Evolutionary conservation across 768 basidiomycete genomes (phyloP).

Genomic region (Neoboletus magnificus): DNA sequence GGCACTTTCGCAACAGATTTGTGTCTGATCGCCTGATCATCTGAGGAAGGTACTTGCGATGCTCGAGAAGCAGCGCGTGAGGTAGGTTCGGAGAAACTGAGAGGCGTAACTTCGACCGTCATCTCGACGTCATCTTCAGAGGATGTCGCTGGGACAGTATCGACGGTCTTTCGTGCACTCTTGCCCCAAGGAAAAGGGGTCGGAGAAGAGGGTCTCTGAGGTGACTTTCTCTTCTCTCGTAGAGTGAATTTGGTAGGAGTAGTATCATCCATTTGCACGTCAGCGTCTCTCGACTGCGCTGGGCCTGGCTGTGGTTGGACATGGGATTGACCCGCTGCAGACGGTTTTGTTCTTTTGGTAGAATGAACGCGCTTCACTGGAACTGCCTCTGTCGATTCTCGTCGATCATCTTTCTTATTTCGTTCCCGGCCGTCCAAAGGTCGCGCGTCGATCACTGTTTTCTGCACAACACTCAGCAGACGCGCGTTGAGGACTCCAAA

Average conservation of each 20-base stretch:
- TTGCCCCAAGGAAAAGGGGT: not conserved
- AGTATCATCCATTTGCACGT: constrained; percentile 6
- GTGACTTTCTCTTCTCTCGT: not conserved
- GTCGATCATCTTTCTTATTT: not conserved
- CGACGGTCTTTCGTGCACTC: not conserved
- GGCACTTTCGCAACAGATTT: not conserved
- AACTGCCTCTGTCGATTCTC: not conserved
- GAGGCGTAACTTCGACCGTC: constrained; percentile 3
- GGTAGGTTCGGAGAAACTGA: not conserved
- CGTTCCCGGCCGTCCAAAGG: not conserved
- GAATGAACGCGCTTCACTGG: not conserved
- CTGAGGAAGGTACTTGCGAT: not conserved
- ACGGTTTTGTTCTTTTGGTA: not conserved
- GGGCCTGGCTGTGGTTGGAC: not conserved
- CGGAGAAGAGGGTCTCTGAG: not conserved
- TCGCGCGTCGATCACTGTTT: not conserved
- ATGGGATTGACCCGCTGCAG: not conserved
- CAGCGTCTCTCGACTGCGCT: not conserved
- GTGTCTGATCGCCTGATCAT: not conserved
- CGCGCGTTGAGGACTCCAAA: not conserved
- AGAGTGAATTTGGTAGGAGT: not conserved
- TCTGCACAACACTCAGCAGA: constrained; percentile 9
- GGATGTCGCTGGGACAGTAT: not conserved
- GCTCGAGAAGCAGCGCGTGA: not conserved
- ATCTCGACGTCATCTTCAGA: constrained; percentile 15